Evolutionary conservation across 805 yeast species (phyloP).

Genomic region (Nakazawaea laoshanensis): DNA sequence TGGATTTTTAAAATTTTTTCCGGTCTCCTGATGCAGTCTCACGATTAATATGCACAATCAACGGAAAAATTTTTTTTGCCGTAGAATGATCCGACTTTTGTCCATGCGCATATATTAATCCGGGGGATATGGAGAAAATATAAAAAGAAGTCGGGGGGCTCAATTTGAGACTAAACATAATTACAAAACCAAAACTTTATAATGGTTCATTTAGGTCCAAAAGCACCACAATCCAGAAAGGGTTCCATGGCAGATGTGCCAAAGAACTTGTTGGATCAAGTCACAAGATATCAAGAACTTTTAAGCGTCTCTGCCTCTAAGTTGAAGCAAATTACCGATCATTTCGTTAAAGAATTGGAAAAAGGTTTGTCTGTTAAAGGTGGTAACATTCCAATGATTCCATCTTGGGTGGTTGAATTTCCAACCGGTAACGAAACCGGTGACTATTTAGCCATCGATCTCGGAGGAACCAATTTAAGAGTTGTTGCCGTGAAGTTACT

Average conservation of each 20-base stretch:
- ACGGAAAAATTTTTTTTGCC: no score
- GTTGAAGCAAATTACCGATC: constrained; percentile 34
- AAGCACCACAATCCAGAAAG: constrained; percentile 35
- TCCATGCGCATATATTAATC: neutral
- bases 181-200: no score
- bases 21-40: no score
- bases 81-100: constrained; percentile 3
- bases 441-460: constrained; percentile 50
- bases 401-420: constrained; percentile 51
- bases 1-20: no score
- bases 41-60: no score
- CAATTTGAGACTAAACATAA: no score
- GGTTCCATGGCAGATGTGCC: constrained; percentile 28
- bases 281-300: constrained; percentile 26
- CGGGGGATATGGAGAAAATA: neutral
- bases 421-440: constrained; percentile 54
- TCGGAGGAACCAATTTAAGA: constrained; percentile 57
- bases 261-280: constrained; percentile 26
- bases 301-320: constrained; percentile 35
- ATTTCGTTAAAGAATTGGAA: constrained; percentile 41
- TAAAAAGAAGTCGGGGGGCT: neutral
- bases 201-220: constrained; percentile 43
- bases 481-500: constrained; percentile 42
- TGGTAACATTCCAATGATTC: constrained; percentile 57
- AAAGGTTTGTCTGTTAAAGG: constrained; percentile 44